A percentile compares a stretch with the other conserved stretches of the same genome.
phyloP scores from a whole-genome alignment of 2,329 filamentous ascomycete genomes.

The Ploettnerulaceae sp. region DNA sequence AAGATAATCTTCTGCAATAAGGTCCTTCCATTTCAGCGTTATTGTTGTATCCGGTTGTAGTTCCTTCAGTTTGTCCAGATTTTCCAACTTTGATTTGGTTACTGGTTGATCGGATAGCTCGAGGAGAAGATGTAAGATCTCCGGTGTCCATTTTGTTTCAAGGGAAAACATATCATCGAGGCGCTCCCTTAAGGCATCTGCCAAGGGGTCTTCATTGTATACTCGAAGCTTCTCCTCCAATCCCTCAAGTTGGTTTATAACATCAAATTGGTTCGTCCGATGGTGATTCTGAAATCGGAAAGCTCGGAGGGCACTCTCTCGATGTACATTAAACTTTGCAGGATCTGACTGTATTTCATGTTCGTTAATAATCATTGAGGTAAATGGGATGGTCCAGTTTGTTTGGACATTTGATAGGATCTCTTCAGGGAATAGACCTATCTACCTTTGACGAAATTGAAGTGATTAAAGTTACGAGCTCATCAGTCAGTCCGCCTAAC shows the following conservation, averaged over 20 bases:
- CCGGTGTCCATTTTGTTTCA: conserved; percentile 66
- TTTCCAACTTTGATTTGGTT: conserved; percentile 60
- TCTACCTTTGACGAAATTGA: conserved; percentile 49
- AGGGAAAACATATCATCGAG: conserved; percentile 52
- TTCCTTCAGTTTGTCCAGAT: conserved; percentile 51
- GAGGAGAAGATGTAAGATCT: conserved; percentile 72
- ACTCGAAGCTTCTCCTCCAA: conserved; percentile 84
- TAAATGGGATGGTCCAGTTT: neutral
- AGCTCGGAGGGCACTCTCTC: conserved; percentile 46
- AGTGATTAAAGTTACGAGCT: conserved; percentile 63
- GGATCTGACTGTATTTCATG: conserved; percentile 29
- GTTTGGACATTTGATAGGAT: too few relatives aligned
- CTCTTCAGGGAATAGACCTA: neutral
- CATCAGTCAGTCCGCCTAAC: conserved; percentile 60
- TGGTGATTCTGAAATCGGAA: conserved; percentile 53
- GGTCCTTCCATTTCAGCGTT: conserved; percentile 70
- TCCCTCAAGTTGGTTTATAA: conserved; percentile 59
- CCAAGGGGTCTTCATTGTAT: conserved; percentile 71
- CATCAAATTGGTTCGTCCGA: conserved; percentile 72
- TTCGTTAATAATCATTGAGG: too few relatives aligned
- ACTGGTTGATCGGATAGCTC: conserved; percentile 77
- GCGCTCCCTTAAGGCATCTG: conserved; percentile 59
- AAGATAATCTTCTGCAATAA: conserved; percentile 71
- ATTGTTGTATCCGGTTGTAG: conserved; percentile 42
- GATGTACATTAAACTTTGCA: conserved; percentile 40